phyloP scores from a whole-genome alignment of 2,329 filamentous ascomycete genomes.

The Fusarium bactridioides region DNA sequence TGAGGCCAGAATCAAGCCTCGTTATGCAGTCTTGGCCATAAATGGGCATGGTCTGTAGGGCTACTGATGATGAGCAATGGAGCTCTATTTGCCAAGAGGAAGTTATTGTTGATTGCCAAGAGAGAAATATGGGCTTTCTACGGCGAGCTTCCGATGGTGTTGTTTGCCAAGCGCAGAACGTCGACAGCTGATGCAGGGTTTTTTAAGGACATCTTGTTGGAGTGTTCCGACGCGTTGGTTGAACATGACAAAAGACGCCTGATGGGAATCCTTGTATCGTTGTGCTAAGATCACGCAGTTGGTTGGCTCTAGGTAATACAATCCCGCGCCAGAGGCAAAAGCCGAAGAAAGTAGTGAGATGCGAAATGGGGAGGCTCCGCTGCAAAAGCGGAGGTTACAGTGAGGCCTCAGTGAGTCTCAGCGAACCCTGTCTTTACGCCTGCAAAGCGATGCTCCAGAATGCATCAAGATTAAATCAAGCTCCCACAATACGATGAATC shows the following conservation, averaged over 20 bases:
- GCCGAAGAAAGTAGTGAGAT: background rate
- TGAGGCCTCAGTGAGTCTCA: background rate
- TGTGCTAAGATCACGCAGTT: background rate
- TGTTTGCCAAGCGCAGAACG: constrained; percentile 18
- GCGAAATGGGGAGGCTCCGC: constrained; percentile 1
- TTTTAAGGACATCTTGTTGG: background rate
- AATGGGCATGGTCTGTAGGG: constrained; percentile 19
- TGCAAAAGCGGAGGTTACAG: constrained; percentile 19
- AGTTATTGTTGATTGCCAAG: constrained; percentile 17
- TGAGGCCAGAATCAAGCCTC: constrained; percentile 26
- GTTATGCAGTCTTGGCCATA: constrained; percentile 18
- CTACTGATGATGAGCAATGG: constrained; percentile 5
- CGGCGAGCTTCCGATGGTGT: background rate
- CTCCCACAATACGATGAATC: background rate
- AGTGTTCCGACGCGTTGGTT: constrained; percentile 12
- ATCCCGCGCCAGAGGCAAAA: background rate
- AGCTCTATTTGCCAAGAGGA: background rate
- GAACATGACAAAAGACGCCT: background rate
- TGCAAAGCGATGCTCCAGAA: background rate
- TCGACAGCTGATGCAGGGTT: constrained; percentile 19
- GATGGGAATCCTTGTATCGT: constrained; percentile 7
- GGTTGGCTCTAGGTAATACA: background rate
- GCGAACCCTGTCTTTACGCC: background rate
- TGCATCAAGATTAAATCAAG: background rate
- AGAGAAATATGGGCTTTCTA: background rate